Evolutionary conservation across 2,329 filamentous ascomycete genomes (phyloP).

Genomic region (Colletotrichum phormii): DNA sequence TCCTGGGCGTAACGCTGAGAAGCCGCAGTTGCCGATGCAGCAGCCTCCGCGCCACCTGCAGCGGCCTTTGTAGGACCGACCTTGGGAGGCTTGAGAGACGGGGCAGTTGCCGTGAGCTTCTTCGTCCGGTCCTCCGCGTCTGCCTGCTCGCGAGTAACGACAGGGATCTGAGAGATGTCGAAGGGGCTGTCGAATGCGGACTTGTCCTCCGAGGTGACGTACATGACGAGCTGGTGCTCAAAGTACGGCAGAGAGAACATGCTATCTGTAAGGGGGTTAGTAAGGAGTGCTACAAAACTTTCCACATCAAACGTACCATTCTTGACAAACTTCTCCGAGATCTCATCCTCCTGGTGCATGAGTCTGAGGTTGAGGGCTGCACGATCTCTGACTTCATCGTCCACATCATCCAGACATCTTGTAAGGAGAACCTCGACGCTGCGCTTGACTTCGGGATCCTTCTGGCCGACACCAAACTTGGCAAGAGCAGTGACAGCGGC

Average conservation of each 20-base stretch:
- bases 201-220: slow-evolving; percentile 93
- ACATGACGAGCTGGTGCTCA: slow-evolving; percentile 97
- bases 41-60: slow-evolving; percentile 76
- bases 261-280: slow-evolving; percentile 70
- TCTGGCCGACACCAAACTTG: slow-evolving; percentile 97
- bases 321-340: slow-evolving; percentile 89
- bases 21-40: slow-evolving; percentile 80
- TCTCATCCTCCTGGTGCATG: slow-evolving; percentile 91
- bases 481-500: slow-evolving; percentile 95
- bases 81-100: slow-evolving; percentile 93
- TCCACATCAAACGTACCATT: slow-evolving; percentile 72
- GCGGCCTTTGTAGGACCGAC: slow-evolving; percentile 80
- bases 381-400: slow-evolving; percentile 97
- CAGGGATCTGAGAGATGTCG: slow-evolving; percentile 89
- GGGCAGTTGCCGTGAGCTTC: slow-evolving; percentile 93
- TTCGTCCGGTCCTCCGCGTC: slow-evolving; percentile 96
- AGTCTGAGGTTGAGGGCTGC: slow-evolving; percentile 91
- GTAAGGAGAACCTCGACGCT: slow-evolving; percentile 94
- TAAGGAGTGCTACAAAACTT: background rate
- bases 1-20: slow-evolving; percentile 92
- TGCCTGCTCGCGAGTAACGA: slow-evolving; percentile 95
- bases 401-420: slow-evolving; percentile 93
- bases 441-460: slow-evolving; percentile 95
- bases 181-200: slow-evolving; percentile 87
- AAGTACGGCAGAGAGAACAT: slow-evolving; percentile 96